Percentiles rank a stretch among this genome's conserved stretches.
These are phyloP conservation scores for Lactarius hengduanensis DNA, from an alignment of 768 basidiomycete species.

Conservation along the genomic window DNA sequence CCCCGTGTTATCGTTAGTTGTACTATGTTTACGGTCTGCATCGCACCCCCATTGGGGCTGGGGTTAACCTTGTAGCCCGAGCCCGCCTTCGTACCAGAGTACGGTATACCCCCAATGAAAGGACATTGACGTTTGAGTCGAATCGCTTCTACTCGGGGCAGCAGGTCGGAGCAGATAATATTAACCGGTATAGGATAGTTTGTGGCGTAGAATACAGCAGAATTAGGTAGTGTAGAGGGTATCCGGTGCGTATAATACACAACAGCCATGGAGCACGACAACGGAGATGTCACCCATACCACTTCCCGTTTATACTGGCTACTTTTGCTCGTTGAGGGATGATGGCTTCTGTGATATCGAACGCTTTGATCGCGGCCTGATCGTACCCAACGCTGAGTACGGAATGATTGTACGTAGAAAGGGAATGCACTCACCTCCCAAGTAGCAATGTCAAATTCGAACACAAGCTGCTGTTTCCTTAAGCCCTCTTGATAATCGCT, in stretches of 20 bases:
- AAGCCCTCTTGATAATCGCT: constrained; percentile 64
- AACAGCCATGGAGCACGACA: not conserved
- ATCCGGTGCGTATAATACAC: constrained; percentile 8
- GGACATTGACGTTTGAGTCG: not conserved
- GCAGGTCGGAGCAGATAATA: not conserved
- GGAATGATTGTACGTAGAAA: not conserved
- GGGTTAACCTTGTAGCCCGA: not conserved
- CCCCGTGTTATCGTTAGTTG: not conserved
- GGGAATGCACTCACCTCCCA: constrained; percentile 64
- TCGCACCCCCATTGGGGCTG: not conserved
- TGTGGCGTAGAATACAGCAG: constrained; percentile 1
- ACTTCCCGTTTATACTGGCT: constrained; percentile 57
- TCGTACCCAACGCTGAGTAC: constrained; percentile 8
- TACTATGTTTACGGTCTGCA: not conserved
- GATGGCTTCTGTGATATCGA: constrained; percentile 69
- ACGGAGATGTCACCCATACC: constrained; percentile 55
- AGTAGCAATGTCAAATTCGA: constrained; percentile 87
- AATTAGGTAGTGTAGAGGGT: constrained; percentile 2
- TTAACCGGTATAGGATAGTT: not conserved
- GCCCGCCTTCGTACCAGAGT: not conserved
- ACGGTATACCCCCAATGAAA: not conserved
- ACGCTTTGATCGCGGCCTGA: constrained; percentile 84
- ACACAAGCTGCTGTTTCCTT: constrained; percentile 78
- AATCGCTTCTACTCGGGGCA: not conserved
- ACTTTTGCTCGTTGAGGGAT: constrained; percentile 75